These are phyloP conservation scores for Coniferiporia weirii DNA, from an alignment of 1,284 basidiomycete species.

Conservation along the genomic window DNA sequence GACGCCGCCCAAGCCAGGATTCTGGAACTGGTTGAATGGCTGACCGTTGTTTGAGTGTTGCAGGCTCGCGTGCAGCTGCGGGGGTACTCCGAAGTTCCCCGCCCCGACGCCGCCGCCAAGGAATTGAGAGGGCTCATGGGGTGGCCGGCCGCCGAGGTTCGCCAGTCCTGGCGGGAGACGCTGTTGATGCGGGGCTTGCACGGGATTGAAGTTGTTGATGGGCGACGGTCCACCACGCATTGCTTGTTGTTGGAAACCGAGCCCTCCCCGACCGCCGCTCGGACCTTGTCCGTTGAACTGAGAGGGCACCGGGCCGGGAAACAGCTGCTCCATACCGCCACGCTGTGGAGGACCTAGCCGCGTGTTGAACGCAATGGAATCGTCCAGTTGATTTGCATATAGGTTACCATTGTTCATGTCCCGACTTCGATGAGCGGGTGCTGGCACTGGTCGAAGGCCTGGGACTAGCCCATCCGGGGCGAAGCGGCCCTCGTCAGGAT, in stretches of 20 bases:
- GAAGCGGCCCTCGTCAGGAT: slow-evolving; percentile 69
- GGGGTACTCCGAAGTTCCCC: slow-evolving; percentile 30
- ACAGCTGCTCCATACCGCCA: slow-evolving; percentile 51
- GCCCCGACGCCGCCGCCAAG: slow-evolving; percentile 35
- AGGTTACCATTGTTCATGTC: slow-evolving; percentile 43
- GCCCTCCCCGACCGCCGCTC: slow-evolving; percentile 39
- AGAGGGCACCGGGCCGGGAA: slow-evolving; percentile 42
- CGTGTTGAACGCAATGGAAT: slow-evolving; percentile 37
- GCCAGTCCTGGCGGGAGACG: slow-evolving; percentile 75
- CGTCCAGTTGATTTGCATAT: slow-evolving; percentile 58
- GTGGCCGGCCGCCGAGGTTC: slow-evolving; percentile 74
- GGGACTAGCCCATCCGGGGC: slow-evolving; percentile 81
- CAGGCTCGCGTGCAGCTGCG: slow-evolving; percentile 41
- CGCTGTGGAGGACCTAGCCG: slow-evolving; percentile 49
- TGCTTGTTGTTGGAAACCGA: slow-evolving; percentile 52
- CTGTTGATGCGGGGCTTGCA: slow-evolving; percentile 44
- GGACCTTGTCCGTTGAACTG: slow-evolving; percentile 48
- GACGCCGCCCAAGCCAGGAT: slow-evolving; percentile 37
- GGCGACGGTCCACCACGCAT: slow-evolving; percentile 70
- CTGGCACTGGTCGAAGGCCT: slow-evolving; percentile 59
- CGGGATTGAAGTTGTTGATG: slow-evolving; percentile 40
- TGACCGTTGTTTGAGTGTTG: slow-evolving; percentile 45
- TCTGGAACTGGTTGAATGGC: slow-evolving; percentile 48
- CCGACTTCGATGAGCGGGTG: slow-evolving; percentile 46
- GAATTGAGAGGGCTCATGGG: slow-evolving; percentile 70